Evolutionary conservation across 1,284 basidiomycete genomes (phyloP), one percentile per base, ranked within the genome.

Genomic region (Irpex sp.): DNA sequence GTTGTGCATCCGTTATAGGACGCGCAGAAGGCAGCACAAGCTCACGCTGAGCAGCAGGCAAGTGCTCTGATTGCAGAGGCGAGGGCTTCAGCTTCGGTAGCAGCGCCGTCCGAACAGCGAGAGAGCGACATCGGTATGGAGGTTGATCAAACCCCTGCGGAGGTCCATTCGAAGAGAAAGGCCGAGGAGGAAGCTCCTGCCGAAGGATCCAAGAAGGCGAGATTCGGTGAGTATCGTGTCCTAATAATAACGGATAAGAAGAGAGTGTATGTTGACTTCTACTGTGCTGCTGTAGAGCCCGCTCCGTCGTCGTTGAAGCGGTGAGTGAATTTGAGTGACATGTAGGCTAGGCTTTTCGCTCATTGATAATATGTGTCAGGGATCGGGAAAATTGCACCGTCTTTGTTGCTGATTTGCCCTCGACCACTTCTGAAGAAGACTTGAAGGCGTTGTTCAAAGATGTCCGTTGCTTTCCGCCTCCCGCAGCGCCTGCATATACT

Each of bases 331-430:
- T 61, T 26, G 67, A 39, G 11, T 26, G 69, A 17, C 15, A 35
- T 39, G 51, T 61, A 87, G 85, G 85, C 66, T 67, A 74, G 60
- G 80, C 79, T 61, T 72, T 78, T 13, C 71, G 71, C 1, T 77
- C 81, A 7, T 72, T n/a, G n/a, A n/a, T n/a, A n/a, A n/a, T n/a
- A n/a, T n/a, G n/a, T 65, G 31, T 1, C 68, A 95, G 97, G 64
- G 97, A 99, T 76, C 93, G 97, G 58, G 97, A 99, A 78, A 93
- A 98, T 69, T 88, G 88, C 46, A 97, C 95, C 0, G 90, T 98
- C 1, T 91, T 98, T 59, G 90, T 98, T 5, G 85, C 88, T 0
- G 86, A 91, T 35, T 77, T 98, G 6, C 86, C 88, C 0, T 54
- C 74, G 1, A 80, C 81, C 43, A 81, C 83, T 4, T 80, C 81